Evolutionary conservation across 2,329 filamentous ascomycete species (phyloP).

Genomic region (Ophioceras dolichostomum): DNA sequence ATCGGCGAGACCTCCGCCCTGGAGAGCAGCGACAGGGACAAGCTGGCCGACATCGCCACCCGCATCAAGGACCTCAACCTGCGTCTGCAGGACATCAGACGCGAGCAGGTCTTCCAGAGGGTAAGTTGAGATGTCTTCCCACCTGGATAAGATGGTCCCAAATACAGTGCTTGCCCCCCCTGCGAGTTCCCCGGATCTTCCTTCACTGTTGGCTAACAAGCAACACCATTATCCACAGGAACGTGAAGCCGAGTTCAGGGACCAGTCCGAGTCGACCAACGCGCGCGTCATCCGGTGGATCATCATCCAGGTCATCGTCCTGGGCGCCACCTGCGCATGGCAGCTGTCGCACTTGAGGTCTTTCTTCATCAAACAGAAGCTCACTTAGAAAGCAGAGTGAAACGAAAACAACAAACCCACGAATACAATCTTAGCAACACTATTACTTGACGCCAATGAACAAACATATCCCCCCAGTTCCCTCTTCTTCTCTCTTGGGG

Average conservation of each 20-base stretch:
- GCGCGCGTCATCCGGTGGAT: slow-evolving; percentile 88
- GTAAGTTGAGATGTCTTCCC: slow-evolving; percentile 33
- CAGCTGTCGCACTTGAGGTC: slow-evolving; percentile 88
- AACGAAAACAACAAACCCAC: too few species aligned
- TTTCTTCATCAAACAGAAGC: slow-evolving; percentile 99
- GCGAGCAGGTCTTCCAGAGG: slow-evolving; percentile 94
- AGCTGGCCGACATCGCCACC: slow-evolving; percentile 79
- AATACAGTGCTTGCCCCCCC: too few species aligned
- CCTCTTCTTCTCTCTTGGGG: too few species aligned
- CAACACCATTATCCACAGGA: slow-evolving; percentile 42
- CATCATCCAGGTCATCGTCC: slow-evolving; percentile 72
- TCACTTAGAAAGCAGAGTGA: too few species aligned
- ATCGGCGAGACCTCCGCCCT: slow-evolving; percentile 93
- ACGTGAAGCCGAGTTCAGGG: slow-evolving; percentile 93
- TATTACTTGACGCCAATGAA: too few species aligned
- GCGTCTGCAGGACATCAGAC: slow-evolving; percentile 73
- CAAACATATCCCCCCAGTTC: too few species aligned
- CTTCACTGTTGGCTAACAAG: neutral
- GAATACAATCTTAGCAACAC: too few species aligned
- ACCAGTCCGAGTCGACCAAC: slow-evolving; percentile 93
- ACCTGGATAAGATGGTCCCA: too few species aligned
- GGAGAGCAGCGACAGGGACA: slow-evolving; percentile 85
- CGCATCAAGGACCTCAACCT: slow-evolving; percentile 84
- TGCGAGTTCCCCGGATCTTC: too few species aligned
- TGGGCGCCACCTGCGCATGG: slow-evolving; percentile 88